A percentile compares a stretch with the other conserved stretches of the same genome.
phyloP scores from a whole-genome alignment of 1,139 yeast species.

The Geotrichum reessii region DNA sequence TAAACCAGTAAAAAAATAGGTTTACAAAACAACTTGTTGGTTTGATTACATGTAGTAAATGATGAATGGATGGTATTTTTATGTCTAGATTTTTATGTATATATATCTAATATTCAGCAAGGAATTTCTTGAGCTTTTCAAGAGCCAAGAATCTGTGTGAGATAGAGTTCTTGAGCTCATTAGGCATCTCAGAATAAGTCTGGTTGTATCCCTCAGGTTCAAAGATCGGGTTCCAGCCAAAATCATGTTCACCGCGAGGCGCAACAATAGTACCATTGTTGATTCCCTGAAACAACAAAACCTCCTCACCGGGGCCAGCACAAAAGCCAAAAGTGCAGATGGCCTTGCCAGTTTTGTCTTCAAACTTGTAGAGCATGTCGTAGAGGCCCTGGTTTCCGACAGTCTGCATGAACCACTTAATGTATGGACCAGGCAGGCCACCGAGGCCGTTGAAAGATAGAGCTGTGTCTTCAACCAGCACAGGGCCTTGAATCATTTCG shows the following conservation, averaged over 20 bases:
- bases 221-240: conserved; percentile 95
- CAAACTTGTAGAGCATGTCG: conserved; percentile 71
- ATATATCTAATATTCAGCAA: conserved; percentile 29
- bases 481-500: conserved; percentile 57
- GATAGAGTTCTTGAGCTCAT: conserved; percentile 64
- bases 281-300: conserved; percentile 73
- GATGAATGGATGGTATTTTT: not conserved
- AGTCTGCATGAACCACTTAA: conserved; percentile 78
- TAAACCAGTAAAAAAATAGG: not conserved
- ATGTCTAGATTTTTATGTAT: not conserved
- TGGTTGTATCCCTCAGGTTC: conserved; percentile 60
- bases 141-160: conserved; percentile 87
- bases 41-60: not conserved
- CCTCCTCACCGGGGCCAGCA: conserved; percentile 70
- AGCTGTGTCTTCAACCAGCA: conserved; percentile 92
- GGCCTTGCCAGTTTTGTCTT: conserved; percentile 80
- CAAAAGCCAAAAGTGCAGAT: conserved; percentile 91
- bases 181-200: conserved; percentile 90
- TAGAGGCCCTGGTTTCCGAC: conserved; percentile 71
- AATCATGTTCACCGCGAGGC: conserved; percentile 69
- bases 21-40: no score
- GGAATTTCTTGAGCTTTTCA: conserved; percentile 57
- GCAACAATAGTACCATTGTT: conserved; percentile 74
- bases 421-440: conserved; percentile 86
- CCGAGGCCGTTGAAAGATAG: conserved; percentile 76